These are phyloP conservation scores for Mycena polygramma DNA, from an alignment of 768 basidiomycete species.

Conservation along the genomic window DNA sequence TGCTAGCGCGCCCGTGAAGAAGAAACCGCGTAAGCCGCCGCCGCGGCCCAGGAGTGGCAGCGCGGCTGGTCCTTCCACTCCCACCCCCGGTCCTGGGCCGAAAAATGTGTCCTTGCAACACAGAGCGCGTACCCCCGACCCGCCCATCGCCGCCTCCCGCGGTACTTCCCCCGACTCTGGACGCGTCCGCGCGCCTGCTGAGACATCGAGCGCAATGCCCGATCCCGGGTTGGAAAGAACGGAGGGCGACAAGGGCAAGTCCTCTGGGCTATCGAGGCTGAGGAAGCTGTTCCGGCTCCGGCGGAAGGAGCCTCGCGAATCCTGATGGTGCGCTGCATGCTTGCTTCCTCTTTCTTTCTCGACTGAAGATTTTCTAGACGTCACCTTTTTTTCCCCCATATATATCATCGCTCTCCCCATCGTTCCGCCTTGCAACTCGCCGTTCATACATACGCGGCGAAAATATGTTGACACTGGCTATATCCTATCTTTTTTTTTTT, in stretches of 20 bases:
- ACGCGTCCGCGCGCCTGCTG: not conserved
- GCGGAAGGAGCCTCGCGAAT: not conserved
- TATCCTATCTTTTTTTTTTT: no score
- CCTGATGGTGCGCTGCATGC: not conserved
- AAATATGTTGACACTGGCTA: not conserved
- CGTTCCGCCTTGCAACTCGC: not conserved
- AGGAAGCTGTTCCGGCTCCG: conserved; percentile 12
- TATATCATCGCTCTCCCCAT: no score
- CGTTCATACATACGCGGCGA: not conserved
- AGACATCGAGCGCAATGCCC: not conserved
- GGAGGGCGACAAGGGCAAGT: conserved; percentile 3
- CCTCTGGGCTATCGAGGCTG: conserved; percentile 10
- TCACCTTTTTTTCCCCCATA: no score
- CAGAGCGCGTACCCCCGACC: not conserved
- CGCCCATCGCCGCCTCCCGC: not conserved
- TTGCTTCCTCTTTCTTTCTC: not conserved
- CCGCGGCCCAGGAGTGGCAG: not conserved
- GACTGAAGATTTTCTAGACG: not conserved
- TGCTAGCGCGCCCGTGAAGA: conserved; percentile 30
- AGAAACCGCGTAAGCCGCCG: conserved; percentile 20
- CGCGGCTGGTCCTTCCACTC: not conserved
- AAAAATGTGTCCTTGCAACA: not conserved
- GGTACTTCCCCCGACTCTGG: not conserved
- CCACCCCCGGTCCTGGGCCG: not conserved
- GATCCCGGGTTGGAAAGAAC: not conserved